Base-by-base conservation (phyloP, 2,329 filamentous ascomycete species). In the Ophiostoma triangulosporum region DNA sequence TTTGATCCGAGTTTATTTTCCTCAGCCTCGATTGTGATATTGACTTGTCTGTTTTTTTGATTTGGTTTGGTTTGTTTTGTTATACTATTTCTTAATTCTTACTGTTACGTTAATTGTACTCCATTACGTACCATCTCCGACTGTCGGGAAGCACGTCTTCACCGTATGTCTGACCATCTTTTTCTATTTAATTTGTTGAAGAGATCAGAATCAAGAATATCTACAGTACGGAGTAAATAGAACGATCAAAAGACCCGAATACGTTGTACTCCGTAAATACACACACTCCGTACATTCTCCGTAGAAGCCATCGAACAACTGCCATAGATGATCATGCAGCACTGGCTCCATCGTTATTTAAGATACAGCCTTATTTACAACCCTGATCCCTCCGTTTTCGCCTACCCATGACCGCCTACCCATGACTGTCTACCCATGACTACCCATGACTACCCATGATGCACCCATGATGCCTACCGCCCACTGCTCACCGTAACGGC, bases 151-250 rank as follows among this genome's bases (percentile, higher is more conserved):
- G 38, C 38, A 43, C 20, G 11, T 17, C 35, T 43, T 50, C 31
- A 50, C 48, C 46, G 46, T 33, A 48, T 48, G 27, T 48, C 29
- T 48, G 46, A 48, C 46, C 33, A 14, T 36, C 35, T 40, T 40
- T 24, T 22, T 40, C 7, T 17, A 43, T 43, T 26, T 40, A n/a
- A n/a, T 33, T 15, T 8, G 35, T 20, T 20, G 35, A 38, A 38
- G 35, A 36, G 33, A 8, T 8, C 6, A 17, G 33, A 36, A 4
- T 17, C 15, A 36, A 17, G 2, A 17, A 17, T 0, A 12, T n/a
- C n/a, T 12, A 7, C n/a, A 36, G 17, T 17, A 14, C 11, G 15
- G 15, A 33, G 1, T 14, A 11, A 14, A 33, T 14, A 33, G 31
- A 33, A 33, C n/a, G n/a, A 14, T 33, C 6, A 33, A 33, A 32